Evolutionary conservation across 139 green algal genomes (phyloP).

Genomic region (Pleodorina starrii): DNA sequence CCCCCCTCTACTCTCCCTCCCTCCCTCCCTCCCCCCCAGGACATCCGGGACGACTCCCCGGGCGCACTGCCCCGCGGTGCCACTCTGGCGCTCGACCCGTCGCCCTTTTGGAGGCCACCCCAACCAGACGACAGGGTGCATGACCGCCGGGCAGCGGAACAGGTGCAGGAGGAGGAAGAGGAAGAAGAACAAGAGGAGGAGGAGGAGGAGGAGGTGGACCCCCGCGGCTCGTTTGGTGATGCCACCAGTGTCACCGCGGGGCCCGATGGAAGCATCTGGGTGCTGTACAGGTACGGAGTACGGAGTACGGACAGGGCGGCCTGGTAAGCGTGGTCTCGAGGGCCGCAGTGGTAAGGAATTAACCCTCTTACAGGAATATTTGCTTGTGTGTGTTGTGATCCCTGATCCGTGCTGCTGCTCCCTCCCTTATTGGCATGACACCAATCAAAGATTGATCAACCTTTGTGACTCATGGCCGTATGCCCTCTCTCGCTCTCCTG

Average conservation of each 20-base stretch:
- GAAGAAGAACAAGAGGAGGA: too few relatives aligned
- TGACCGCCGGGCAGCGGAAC: background rate
- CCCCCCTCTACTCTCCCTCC: too few relatives aligned
- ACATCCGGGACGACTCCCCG: constrained; percentile 52
- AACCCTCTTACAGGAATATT: too few relatives aligned
- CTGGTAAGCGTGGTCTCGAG: too few relatives aligned
- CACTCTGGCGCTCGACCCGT: constrained; percentile 57
- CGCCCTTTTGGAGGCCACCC: constrained; percentile 62
- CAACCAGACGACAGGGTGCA: background rate
- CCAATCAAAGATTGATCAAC: too few relatives aligned
- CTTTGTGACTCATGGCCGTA: too few relatives aligned
- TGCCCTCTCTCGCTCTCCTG: background rate
- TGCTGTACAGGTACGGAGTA: constrained; percentile 68
- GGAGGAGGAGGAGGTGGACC: too few relatives aligned
- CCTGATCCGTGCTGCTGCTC: too few relatives aligned
- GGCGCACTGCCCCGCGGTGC: constrained; percentile 50
- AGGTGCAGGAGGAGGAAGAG: background rate
- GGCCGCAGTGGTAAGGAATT: too few relatives aligned
- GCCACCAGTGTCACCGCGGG: constrained; percentile 55
- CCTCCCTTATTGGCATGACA: too few relatives aligned
- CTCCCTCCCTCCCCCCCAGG: background rate
- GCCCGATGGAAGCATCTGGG: constrained; percentile 75
- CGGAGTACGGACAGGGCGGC: background rate
- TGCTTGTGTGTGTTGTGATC: too few relatives aligned
- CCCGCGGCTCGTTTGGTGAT: constrained; percentile 27